Conservation (phyloP, 1,284 basidiomycete genomes). For the Trametes hirsuta region DNA sequence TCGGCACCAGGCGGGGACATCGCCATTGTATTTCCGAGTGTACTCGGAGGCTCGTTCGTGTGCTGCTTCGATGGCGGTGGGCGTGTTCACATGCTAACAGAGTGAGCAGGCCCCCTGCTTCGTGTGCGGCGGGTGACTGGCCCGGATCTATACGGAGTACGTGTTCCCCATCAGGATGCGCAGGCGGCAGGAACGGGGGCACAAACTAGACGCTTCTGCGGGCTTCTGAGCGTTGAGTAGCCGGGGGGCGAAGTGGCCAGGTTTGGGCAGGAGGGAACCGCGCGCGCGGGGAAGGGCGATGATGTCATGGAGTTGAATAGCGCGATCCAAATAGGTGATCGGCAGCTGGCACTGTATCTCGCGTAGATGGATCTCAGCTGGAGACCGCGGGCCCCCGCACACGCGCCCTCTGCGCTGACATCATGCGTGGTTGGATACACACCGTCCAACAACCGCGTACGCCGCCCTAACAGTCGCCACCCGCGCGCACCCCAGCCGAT, state of each 20-base stretch:
- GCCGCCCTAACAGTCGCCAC: background rate
- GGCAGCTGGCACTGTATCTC: slow-evolving; percentile 12
- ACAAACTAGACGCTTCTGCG: background rate
- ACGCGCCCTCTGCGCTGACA: slow-evolving; percentile 8
- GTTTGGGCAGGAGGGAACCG: slow-evolving; percentile 16
- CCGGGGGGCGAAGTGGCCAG: slow-evolving; percentile 10
- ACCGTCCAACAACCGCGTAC: slow-evolving; percentile 11
- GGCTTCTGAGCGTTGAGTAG: slow-evolving; percentile 15
- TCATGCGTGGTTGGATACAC: slow-evolving; percentile 19
- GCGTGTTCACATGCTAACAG: background rate
- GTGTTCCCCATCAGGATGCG: background rate
- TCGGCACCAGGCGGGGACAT: too few species aligned
- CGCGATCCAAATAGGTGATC: slow-evolving; percentile 10
- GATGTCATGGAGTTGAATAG: slow-evolving; percentile 24
- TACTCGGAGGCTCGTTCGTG: too few species aligned
- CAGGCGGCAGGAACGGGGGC: slow-evolving; percentile 12
- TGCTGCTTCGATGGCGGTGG: too few species aligned
- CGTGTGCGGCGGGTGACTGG: background rate
- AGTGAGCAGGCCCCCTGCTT: background rate
- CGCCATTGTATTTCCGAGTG: too few species aligned
- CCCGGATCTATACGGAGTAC: background rate
- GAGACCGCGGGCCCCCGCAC: background rate
- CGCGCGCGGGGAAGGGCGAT: slow-evolving; percentile 10
- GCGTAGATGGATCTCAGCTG: slow-evolving; percentile 18
- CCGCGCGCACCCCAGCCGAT: background rate